Conservation (phyloP, 73 alveolate species). For the Paramecium tetraurelia region DNA sequence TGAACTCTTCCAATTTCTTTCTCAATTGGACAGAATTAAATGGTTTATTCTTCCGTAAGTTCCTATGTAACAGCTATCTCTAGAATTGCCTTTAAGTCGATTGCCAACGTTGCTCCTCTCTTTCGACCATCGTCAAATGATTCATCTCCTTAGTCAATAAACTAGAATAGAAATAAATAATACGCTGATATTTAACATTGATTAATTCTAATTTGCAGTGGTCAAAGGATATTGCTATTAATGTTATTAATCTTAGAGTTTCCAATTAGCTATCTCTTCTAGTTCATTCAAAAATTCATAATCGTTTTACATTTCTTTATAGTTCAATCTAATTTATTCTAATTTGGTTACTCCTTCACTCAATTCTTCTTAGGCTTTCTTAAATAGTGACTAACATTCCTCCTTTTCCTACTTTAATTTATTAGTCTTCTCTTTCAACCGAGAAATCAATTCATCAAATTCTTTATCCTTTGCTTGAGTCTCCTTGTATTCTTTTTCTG, state of each 20-base stretch:
- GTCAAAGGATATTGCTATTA: neutral
- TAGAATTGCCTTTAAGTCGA: neutral
- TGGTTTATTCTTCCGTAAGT: neutral
- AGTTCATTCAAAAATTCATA: slow-evolving; percentile 47
- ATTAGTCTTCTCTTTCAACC: neutral
- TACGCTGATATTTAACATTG: neutral
- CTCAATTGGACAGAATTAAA: slow-evolving; percentile 8
- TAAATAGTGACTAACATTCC: neutral
- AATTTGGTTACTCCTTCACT: neutral
- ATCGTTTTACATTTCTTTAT: slow-evolving; percentile 9
- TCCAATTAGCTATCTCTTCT: slow-evolving; percentile 55
- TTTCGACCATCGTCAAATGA: neutral
- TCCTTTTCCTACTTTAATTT: slow-evolving; percentile 47
- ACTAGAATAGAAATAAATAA: neutral
- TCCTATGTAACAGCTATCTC: neutral
- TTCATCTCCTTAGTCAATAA: neutral
- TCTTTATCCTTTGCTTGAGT: slow-evolving; percentile 9
- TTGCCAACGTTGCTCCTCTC: neutral
- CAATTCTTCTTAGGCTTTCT: slow-evolving; percentile 42
- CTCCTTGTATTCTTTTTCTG: slow-evolving; percentile 14
- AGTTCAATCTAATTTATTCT: slow-evolving; percentile 30
- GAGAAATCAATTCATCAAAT: neutral
- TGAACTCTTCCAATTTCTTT: slow-evolving; percentile 2
- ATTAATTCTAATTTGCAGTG: neutral
- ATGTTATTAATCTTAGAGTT: slow-evolving; percentile 35